Evolutionary conservation across 163 green algal species (phyloP), one percentile per base, ranked within the genome.

Genomic region (Scenedesmus sp.): DNA sequence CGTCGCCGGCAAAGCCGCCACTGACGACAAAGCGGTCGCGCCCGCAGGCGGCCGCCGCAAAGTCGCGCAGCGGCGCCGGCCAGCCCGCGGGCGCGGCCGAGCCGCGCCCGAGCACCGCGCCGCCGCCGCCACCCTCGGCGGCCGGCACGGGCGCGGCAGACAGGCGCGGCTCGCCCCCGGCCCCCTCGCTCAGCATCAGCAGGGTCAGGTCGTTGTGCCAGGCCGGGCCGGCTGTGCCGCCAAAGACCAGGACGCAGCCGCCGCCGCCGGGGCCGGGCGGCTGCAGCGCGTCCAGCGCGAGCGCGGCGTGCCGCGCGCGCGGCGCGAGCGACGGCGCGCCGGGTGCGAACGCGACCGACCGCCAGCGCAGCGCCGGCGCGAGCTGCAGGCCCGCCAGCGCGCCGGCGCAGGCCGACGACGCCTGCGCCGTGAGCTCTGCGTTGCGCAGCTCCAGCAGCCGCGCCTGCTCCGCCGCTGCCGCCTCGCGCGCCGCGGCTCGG

Each of bases 1-100:
- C 2, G 34, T 28, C 34, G 29, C 81, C 82, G 47, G 85, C 81
- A 70, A 88, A 89, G 36, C 85, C 85, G 17, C 85, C 85, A 34
- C 78, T 33, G 9, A 87, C 72, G 10, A 89, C 69, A 51, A 88
- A 86, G 50, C 76, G 65, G 53, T 77, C 69, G 13, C 77, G 79
- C 15, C 85, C 84, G n/a, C 44, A 78, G 9, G 72, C 76, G 60
- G 82, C 88, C 3, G 63, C 78, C n/a, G 85, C 85, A 44, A 77
- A 75, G 74, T 87, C 85, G 3, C 80, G 58, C 18, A 64, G 65
- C 20, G 67, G 36, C 48, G 24, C 10, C 11, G 26, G 15, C 31
- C n/a, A n/a, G n/a, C n/a, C n/a, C n/a, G n/a, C n/a, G n/a, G n/a
- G n/a, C n/a, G n/a, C n/a, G n/a, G n/a, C n/a, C n/a, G n/a, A n/a